Evolutionary conservation across 768 basidiomycete species (phyloP), one percentile per base, ranked within the genome.

Genomic region (Epithele typhae): DNA sequence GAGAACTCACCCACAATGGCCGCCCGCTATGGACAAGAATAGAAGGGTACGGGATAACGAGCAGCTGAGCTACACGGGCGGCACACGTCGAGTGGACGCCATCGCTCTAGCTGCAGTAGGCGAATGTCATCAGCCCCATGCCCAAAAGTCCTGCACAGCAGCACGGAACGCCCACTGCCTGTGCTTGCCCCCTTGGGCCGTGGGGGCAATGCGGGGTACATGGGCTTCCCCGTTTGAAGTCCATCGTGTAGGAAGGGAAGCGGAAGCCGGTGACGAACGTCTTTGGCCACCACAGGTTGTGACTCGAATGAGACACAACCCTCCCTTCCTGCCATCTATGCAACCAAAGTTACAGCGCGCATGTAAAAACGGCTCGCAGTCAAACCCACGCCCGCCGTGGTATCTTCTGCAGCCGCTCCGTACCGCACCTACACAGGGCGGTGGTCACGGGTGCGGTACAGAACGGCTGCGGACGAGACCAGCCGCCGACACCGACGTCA

Each of bases 401-500:
- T n/a, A n/a, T n/a, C n/a, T n/a, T n/a, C n/a, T n/a, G n/a, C n/a
- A n/a, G n/a, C n/a, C n/a, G n/a, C n/a, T n/a, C n/a, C n/a, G n/a
- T n/a, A n/a, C n/a, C n/a, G n/a, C n/a, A n/a, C n/a, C n/a, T n/a
- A n/a, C n/a, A n/a, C n/a, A n/a, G n/a, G n/a, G n/a, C n/a, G n/a
- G n/a, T n/a, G n/a, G n/a, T n/a, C n/a, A n/a, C n/a, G n/a, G n/a
- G n/a, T n/a, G n/a, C n/a, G n/a, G n/a, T n/a, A n/a, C n/a, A n/a
- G n/a, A n/a, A n/a, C n/a, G n/a, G n/a, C n/a, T n/a, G n/a, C n/a
- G n/a, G n/a, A n/a, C n/a, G n/a, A n/a, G n/a, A n/a, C n/a, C n/a
- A n/a, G n/a, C n/a, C n/a, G n/a, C 82, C 84, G 1, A 72, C 66
- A 4, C 87, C 87, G 30, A 77, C 68, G 21, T 86, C 87, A 25